Evolutionary conservation across 805 yeast species (phyloP), one percentile per base, ranked within the genome.

Genomic region (Kazachstania martiniae): DNA sequence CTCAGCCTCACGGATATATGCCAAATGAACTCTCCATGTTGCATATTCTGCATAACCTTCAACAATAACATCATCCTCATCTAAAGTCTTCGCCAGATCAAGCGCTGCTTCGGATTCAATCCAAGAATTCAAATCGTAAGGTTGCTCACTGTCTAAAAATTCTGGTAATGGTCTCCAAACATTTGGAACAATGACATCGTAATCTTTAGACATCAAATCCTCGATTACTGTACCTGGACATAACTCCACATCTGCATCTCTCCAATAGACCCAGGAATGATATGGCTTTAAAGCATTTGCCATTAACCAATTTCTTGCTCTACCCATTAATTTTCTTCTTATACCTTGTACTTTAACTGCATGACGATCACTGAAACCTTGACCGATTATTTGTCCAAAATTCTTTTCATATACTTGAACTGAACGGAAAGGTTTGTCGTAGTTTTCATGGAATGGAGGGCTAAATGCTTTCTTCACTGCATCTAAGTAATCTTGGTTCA

Each of bases 41-140:
- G 94, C 94, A 57, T 85, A 91, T 61, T 89, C 98, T 16, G 85
- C 93, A 56, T 86, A 86, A 12, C 98, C 98, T 61, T 89, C 98
- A 10, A 89, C 98, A 37, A 89, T 87, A 34, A 89, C 94, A 1
- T 94, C 94, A 59, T 89, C 95, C 57, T 87, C 97, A 50, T 80
- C 89, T 35, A 89, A 64, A 21, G 66, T 55, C 25, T 74, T 74
- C 19, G 95, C 95, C 42, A 81, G 56, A 51, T 77, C 82, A 35
- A 79, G 54, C 1, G 87, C 93, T 38, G 86, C 91, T 44, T 78
- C 87, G 38, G 80, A 71, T 55, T 81, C 93, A 49, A 76, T 83
- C 93, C 91, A 81, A 19, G 87, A 77, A 57, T 81, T 81, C 51
- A 81, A 64, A 58, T 81, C 93, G 49, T 81, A 81, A 2, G 93